A percentile compares a stretch with the other conserved stretches of the same genome.
Conservation (phyloP, 352 stramenopile genomes). For the Phytophthora fragariaefolia region DNA sequence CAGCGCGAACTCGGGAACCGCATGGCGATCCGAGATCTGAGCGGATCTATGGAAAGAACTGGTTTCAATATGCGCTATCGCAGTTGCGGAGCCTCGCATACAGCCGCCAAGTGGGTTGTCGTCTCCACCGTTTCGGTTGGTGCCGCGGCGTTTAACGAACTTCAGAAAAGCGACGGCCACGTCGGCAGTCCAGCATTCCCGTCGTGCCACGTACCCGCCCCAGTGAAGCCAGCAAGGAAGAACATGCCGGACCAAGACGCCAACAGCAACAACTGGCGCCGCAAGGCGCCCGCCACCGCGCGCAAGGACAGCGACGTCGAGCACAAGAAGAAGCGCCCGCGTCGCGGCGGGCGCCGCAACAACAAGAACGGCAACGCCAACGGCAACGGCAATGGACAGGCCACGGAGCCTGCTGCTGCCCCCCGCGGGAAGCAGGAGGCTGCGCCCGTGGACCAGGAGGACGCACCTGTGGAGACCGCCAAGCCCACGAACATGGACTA, state of each 20-base stretch:
- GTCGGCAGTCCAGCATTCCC: constrained; percentile 18
- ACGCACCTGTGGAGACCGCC: not conserved
- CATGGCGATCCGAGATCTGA: constrained; percentile 14
- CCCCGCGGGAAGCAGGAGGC: constrained; percentile 18
- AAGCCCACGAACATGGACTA: constrained; percentile 50
- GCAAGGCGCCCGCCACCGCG: constrained; percentile 34
- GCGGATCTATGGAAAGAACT: constrained; percentile 25
- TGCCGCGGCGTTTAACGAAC: constrained; percentile 22
- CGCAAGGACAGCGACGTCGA: constrained; percentile 55
- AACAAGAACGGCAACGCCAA: constrained; percentile 23
- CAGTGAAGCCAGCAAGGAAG: constrained; percentile 1
- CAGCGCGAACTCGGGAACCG: not conserved
- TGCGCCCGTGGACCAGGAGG: constrained; percentile 18
- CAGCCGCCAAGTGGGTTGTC: constrained; percentile 31
- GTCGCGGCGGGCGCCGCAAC: constrained; percentile 56
- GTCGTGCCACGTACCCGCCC: constrained; percentile 11
- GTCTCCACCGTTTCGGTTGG: constrained; percentile 23
- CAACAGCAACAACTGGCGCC: constrained; percentile 39
- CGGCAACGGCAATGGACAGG: constrained; percentile 5
- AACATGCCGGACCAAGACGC: constrained; percentile 30
- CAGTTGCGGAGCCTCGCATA: constrained; percentile 16
- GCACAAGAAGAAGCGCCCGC: constrained; percentile 62
- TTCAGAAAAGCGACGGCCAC: not conserved
- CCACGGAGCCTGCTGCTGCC: not conserved
- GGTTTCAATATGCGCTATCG: constrained; percentile 6